Evolutionary conservation across 2,329 filamentous ascomycete species (phyloP), one percentile per base, ranked within the genome.

Genomic region (Onygenales sp.): DNA sequence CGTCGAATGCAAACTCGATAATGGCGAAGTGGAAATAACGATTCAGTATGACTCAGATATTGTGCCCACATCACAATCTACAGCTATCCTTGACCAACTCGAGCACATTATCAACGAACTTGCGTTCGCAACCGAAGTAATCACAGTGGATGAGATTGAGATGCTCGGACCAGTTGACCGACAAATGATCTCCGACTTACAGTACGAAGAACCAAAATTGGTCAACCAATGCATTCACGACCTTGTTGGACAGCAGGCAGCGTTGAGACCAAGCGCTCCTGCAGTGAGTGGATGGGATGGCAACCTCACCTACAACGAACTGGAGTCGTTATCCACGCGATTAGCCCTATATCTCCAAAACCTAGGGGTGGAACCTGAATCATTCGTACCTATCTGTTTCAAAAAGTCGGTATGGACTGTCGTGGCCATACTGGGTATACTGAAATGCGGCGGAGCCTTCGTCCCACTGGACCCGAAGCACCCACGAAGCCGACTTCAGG

Each of bases 371-470:
- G 65, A 69, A 3, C 63, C 73, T 2, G 66, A 70, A 53, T 58
- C 60, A 21, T 60, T 64, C 27, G 67, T 73, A 14, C 67, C 66
- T 9, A 57, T 72, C 11, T 72, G 69, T 54, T 73, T 74, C 47
- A 67, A 72, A 47, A 74, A 74, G 61, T 72, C 71, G 43, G 67
- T 69, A 49, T 74, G 71, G 71, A 67, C 71, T 52, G 59, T 68
- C 13, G 67, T 74, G 44, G 69, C 69, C 31, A 65, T 72, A 60
- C 60, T 74, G 36, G 69, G 65, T 50, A 69, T 72, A 14, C 60
- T 72, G 63, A 73, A 72, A 54, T 68, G 69, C n/a, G 71, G 71
- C 3, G 70, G 68, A 13, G 69, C 69, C 5, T 73, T 73, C 49
- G 70, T 72, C 33, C 67, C 70, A 11, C 62, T 71, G 36, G 71